Evolutionary conservation across 225 moss, liverwort and hornwort genomes (phyloP), one percentile per base, ranked within the genome.

Genomic region (Thuidium tamariscinum): DNA sequence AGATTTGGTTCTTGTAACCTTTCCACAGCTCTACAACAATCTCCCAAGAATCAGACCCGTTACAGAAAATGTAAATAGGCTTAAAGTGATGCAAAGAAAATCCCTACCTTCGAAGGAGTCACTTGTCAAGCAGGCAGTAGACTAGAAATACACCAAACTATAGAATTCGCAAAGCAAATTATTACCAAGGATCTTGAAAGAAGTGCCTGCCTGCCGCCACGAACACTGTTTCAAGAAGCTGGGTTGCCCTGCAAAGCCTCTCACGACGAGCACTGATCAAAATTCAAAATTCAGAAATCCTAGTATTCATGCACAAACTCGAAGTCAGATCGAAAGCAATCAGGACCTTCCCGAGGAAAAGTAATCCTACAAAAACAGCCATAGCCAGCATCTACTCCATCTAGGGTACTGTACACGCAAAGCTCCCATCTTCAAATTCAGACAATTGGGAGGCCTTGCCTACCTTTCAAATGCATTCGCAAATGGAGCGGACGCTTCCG

Each of bases 131-230:
- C 10, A 49, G 56, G 41, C 41, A 69, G 42, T 42, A 82, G 32
- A 56, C 15, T 56, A 70, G 22, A 60, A 44, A 73, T 36, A 61
- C 61, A 73, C 48, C 84, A 61, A 61, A 27, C 37, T 29, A 2
- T 3, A 27, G n/a, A 44, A 48, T 27, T 48, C 4, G 26, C 36
- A 61, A 48, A 18, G 34, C 44, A 61, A 13, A 20, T 19, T 27
- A 7, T 83, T 87, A 90, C 90, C 89, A 36, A 77, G 66, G 23
- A 42, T 16, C 42, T 57, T 83, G 81, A 91, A 86, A 84, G 86
- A 81, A 77, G 74, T 23, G 74, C 41, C 51, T 15, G 56, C 36
- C 77, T 91, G 77, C 15, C 9, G 80, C 83, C 73, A 72, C 22
- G 67, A 89, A 46, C 83, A 66, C 20, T 61, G 81, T 29, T 84